A percentile compares a stretch with the other conserved stretches of the same genome.
Evolutionary conservation across 495 filamentous ascomycete species (phyloP).

Genomic region (Clavariopsis aquatica): DNA sequence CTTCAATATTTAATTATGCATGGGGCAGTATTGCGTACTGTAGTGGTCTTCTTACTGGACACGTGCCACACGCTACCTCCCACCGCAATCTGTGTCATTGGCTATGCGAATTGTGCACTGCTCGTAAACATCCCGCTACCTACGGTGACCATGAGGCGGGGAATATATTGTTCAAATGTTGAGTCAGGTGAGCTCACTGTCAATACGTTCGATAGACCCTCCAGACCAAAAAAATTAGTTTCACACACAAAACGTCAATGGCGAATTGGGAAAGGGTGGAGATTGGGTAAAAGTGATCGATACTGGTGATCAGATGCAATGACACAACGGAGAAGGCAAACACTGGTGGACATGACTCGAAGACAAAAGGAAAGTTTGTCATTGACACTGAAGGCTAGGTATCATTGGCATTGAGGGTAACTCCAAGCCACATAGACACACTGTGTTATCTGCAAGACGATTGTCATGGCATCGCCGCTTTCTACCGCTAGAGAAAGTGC

Average conservation of each 20-base stretch:
- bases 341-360: neutral
- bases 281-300: neutral
- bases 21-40: too few relatives aligned
- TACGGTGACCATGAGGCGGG: too few relatives aligned
- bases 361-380: neutral
- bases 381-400: neutral
- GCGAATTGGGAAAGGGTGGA: neutral
- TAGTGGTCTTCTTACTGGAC: too few relatives aligned
- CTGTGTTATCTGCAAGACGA: constrained; percentile 22
- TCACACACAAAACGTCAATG: neutral
- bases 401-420: constrained; percentile 26
- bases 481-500: constrained; percentile 34
- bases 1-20: too few relatives aligned
- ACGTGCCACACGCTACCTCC: too few relatives aligned
- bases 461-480: constrained; percentile 23
- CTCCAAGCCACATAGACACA: constrained; percentile 23
- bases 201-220: neutral
- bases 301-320: neutral
- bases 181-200: too few relatives aligned
- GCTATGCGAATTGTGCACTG: too few relatives aligned
- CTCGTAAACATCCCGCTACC: too few relatives aligned
- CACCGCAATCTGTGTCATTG: too few relatives aligned
- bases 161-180: too few relatives aligned
- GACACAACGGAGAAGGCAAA: neutral
- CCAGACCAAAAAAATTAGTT: too few relatives aligned